Conservation (phyloP, 2,329 filamentous ascomycete genomes). For the Colletotrichum tofieldiae region DNA sequence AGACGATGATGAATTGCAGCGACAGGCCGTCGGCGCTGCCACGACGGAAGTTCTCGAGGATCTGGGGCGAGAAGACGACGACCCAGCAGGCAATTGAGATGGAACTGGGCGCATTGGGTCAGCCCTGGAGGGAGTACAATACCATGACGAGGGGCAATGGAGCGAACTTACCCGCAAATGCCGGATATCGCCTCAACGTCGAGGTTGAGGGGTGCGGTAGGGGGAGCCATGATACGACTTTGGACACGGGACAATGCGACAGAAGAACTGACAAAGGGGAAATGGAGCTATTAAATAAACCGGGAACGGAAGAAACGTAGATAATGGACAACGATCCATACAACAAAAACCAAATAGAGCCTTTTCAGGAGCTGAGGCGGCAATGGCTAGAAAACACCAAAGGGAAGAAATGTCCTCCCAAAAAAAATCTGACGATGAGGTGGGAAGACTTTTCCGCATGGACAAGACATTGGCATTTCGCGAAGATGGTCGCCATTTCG, state of each 20-base stretch:
- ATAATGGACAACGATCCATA: constrained; percentile 6
- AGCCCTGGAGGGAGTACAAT: constrained; percentile 4
- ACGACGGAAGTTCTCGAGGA: constrained; percentile 93
- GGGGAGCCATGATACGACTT: constrained; percentile 65
- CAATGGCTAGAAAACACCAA: constrained; percentile 17
- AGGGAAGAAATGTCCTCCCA: constrained; percentile 21
- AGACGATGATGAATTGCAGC: constrained; percentile 92
- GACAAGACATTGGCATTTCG: constrained; percentile 28
- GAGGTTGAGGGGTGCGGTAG: constrained; percentile 74
- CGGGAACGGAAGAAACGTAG: neutral
- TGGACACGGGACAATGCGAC: constrained; percentile 24
- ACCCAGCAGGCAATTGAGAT: constrained; percentile 99
- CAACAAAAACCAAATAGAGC: neutral
- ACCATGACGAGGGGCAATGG: neutral
- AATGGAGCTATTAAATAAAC: neutral
- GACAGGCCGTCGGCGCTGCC: constrained; percentile 90
- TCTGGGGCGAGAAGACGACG: constrained; percentile 97
- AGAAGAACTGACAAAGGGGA: constrained; percentile 20
- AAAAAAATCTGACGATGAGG: constrained; percentile 15
- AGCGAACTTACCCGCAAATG: constrained; percentile 81
- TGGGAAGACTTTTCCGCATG: constrained; percentile 33
- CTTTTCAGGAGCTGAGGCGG: constrained; percentile 2
- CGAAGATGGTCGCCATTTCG: constrained; percentile 24
- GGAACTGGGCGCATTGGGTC: constrained; percentile 69
- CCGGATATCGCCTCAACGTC: constrained; percentile 93